Evolutionary conservation across 2,329 filamentous ascomycete genomes (phyloP).

Genomic region (Gliomastix tumulicola): DNA sequence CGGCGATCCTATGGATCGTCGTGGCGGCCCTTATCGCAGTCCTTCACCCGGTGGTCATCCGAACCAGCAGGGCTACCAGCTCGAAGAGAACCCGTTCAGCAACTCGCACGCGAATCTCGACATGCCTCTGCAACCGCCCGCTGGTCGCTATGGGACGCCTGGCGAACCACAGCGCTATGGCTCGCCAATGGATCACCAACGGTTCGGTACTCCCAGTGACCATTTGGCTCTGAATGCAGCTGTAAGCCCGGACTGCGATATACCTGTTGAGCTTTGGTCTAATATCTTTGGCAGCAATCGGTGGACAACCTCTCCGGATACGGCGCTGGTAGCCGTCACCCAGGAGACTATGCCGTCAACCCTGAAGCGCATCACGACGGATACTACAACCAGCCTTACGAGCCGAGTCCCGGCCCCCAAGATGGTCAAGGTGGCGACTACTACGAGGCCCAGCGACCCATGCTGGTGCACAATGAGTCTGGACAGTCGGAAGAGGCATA

Average conservation of each 20-base stretch:
- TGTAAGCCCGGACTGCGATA: conserved; percentile 38
- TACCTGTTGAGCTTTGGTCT: background rate
- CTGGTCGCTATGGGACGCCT: conserved; percentile 3
- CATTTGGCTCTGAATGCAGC: conserved; percentile 77
- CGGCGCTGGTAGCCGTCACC: conserved; percentile 33
- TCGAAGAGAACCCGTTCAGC: conserved; percentile 70
- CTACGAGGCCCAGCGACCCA: conserved; percentile 68
- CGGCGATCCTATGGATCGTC: conserved; percentile 51
- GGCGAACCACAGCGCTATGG: conserved; percentile 4
- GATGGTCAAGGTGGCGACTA: conserved; percentile 58
- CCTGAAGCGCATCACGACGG: conserved; percentile 82
- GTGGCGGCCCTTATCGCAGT: conserved; percentile 47
- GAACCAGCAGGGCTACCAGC: conserved; percentile 68
- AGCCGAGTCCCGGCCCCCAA: conserved; percentile 54
- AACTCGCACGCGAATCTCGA: conserved; percentile 17
- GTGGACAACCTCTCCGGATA: conserved; percentile 42
- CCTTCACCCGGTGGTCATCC: conserved; percentile 69
- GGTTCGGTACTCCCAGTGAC: conserved; percentile 60
- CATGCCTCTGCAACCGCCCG: conserved; percentile 15
- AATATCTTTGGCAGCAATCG: conserved; percentile 34
- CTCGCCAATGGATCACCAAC: conserved; percentile 12
- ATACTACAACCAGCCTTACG: conserved; percentile 79
- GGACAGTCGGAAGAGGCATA: conserved; percentile 34
- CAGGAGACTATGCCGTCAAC: conserved; percentile 66
- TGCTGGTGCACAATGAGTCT: conserved; percentile 58